Evolutionary conservation across 345 rosid species (phyloP).

Genomic region (Citrus trifoliata): DNA sequence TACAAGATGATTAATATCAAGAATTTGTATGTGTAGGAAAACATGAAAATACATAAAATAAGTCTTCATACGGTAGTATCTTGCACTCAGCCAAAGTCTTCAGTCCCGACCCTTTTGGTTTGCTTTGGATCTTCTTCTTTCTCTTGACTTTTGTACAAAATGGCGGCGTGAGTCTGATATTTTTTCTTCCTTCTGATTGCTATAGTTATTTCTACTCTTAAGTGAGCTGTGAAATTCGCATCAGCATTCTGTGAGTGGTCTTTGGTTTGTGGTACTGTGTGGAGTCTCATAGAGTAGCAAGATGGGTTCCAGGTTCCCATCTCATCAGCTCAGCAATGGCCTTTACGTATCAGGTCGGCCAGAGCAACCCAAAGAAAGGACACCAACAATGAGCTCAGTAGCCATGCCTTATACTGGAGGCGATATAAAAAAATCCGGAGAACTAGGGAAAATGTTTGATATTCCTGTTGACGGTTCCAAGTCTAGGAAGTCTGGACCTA

Average conservation of each 20-base stretch:
- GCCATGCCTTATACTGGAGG: conserved; percentile 98
- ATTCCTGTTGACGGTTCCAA: conserved; percentile 66
- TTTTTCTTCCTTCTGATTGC: conserved; percentile 10
- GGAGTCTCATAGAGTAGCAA: conserved; percentile 17
- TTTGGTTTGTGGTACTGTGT: conserved; percentile 11
- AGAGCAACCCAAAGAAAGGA: conserved; percentile 82
- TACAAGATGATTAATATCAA: background rate
- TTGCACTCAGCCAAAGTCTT: background rate
- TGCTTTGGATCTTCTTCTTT: conserved; percentile 8
- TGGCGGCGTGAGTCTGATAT: background rate
- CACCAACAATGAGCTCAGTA: conserved; percentile 81
- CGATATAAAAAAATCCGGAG: conserved; percentile 91
- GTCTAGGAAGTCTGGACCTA: conserved; percentile 94
- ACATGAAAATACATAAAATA: background rate
- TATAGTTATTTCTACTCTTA: conserved; percentile 1
- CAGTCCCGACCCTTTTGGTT: background rate
- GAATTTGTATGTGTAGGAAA: background rate
- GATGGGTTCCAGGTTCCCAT: conserved; percentile 93
- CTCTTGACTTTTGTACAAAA: background rate
- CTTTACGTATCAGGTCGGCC: conserved; percentile 91
- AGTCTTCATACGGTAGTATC: background rate
- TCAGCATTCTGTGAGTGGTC: conserved; percentile 7
- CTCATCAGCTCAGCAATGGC: conserved; percentile 89
- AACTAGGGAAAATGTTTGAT: conserved; percentile 95
- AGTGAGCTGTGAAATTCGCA: conserved; percentile 30